These are phyloP conservation scores for Monosporascus sp. DNA, from an alignment of 2,329 filamentous ascomycete species.

Conservation along the genomic window DNA sequence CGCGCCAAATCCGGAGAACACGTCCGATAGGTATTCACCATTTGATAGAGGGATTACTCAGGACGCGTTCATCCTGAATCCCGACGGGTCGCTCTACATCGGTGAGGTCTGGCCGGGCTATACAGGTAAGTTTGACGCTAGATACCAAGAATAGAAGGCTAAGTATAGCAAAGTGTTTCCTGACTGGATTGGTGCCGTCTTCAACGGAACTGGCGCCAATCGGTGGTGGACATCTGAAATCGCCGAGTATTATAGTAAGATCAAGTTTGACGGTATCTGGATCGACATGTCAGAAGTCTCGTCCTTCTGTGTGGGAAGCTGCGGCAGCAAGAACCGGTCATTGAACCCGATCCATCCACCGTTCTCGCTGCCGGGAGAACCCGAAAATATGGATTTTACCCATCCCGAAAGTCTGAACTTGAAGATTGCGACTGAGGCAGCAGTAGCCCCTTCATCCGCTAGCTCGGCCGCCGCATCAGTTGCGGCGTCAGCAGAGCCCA, in stretches of 20 bases:
- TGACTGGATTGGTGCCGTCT: slow-evolving; percentile 60
- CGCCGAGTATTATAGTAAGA: slow-evolving; percentile 45
- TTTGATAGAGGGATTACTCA: slow-evolving; percentile 58
- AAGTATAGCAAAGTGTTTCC: slow-evolving; percentile 47
- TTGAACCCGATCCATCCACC: slow-evolving; percentile 65
- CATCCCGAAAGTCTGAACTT: slow-evolving; percentile 67
- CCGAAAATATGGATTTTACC: slow-evolving; percentile 50
- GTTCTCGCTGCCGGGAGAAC: slow-evolving; percentile 61
- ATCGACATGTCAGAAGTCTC: slow-evolving; percentile 55
- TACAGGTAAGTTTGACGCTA: slow-evolving; percentile 31
- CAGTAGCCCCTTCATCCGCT: slow-evolving; percentile 49
- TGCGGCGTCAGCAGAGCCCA: slow-evolving; percentile 3
- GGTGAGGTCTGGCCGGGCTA: slow-evolving; percentile 72
- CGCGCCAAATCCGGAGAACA: slow-evolving; percentile 64
- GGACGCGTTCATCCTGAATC: slow-evolving; percentile 49
- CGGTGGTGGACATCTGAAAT: slow-evolving; percentile 66
- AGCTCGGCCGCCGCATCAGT: slow-evolving; percentile 23
- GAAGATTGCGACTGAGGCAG: slow-evolving; percentile 63
- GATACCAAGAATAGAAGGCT: not conserved
- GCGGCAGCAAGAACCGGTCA: slow-evolving; percentile 59
- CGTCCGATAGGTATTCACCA: slow-evolving; percentile 55
- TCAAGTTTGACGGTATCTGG: slow-evolving; percentile 49
- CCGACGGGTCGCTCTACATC: slow-evolving; percentile 50
- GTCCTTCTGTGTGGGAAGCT: slow-evolving; percentile 67
- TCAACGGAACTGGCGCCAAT: slow-evolving; percentile 58